phyloP scores from a whole-genome alignment of 2,329 filamentous ascomycete genomes.

The Geoglossum cookeanum region DNA sequence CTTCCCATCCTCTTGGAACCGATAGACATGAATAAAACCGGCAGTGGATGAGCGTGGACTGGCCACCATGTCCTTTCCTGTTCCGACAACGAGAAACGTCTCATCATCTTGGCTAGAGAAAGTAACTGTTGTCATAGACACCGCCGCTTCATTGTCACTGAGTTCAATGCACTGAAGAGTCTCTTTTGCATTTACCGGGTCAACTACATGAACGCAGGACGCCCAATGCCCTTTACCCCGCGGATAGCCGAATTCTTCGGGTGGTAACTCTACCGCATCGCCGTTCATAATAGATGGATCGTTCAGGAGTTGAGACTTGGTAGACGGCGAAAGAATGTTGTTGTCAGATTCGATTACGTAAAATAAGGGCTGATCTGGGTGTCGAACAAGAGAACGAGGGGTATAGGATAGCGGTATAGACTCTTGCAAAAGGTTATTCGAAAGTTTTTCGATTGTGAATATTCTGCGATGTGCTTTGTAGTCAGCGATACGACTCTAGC shows the following conservation, averaged over 20 bases:
- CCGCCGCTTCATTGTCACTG: slow-evolving; percentile 76
- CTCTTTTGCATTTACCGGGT: slow-evolving; percentile 55
- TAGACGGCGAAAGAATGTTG: slow-evolving; percentile 68
- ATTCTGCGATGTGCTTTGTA: slow-evolving; percentile 34
- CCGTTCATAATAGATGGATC: slow-evolving; percentile 55
- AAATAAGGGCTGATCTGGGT: slow-evolving; percentile 75
- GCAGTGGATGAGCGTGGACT: slow-evolving; percentile 56
- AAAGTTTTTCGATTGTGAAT: slow-evolving; percentile 74
- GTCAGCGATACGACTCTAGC: slow-evolving; percentile 14
- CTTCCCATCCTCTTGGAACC: slow-evolving; percentile 70
- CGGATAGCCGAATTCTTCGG: slow-evolving; percentile 78
- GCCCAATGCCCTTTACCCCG: slow-evolving; percentile 76
- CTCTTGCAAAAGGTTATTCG: slow-evolving; percentile 71
- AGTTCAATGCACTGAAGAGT: slow-evolving; percentile 66
- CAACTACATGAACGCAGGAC: slow-evolving; percentile 83
- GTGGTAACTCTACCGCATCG: slow-evolving; percentile 48
- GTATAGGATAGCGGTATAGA: slow-evolving; percentile 78
- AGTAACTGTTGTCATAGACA: slow-evolving; percentile 65
- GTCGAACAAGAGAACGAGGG: slow-evolving; percentile 67
- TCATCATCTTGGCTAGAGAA: slow-evolving; percentile 84
- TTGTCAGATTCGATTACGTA: slow-evolving; percentile 91
- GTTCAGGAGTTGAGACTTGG: slow-evolving; percentile 52
- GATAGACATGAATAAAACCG: slow-evolving; percentile 83
- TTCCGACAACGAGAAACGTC: slow-evolving; percentile 81
- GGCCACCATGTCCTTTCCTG: slow-evolving; percentile 72